A percentile compares a stretch with the other conserved stretches of the same genome.
Evolutionary conservation across 805 yeast genomes (phyloP).

Genomic region (Yamadazyma kitorensis): DNA sequence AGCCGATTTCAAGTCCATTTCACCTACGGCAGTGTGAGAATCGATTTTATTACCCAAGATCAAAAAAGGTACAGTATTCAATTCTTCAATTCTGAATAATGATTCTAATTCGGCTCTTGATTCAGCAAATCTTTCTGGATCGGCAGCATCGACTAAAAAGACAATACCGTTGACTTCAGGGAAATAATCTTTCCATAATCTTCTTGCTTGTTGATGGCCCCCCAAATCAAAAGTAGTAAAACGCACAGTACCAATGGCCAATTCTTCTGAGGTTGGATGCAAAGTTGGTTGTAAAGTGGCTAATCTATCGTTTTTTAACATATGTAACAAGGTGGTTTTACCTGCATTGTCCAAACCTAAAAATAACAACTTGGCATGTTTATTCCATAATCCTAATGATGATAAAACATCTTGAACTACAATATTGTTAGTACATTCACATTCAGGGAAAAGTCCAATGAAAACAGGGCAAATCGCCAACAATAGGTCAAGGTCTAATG

Average conservation of each 20-base stretch:
- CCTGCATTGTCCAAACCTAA: slow-evolving; percentile 49
- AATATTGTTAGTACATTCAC: neutral
- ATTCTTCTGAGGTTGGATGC: slow-evolving; percentile 98
- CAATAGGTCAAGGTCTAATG: neutral
- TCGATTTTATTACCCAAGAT: slow-evolving; percentile 97
- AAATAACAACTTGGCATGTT: slow-evolving; percentile 46
- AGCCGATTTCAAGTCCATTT: slow-evolving; percentile 88
- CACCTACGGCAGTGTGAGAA: slow-evolving; percentile 89
- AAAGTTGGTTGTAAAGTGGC: slow-evolving; percentile 97
- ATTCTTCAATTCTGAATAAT: slow-evolving; percentile 87
- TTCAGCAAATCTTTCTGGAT: slow-evolving; percentile 91
- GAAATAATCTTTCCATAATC: slow-evolving; percentile 99
- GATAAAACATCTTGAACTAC: slow-evolving; percentile 45
- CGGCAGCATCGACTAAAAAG: slow-evolving; percentile 95
- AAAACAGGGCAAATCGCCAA: neutral
- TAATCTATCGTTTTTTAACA: slow-evolving; percentile 83
- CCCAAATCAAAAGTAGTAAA: slow-evolving; percentile 98
- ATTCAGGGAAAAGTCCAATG: no score
- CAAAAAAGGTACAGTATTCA: slow-evolving; percentile 84
- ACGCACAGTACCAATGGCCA: slow-evolving; percentile 92
- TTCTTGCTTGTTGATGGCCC: slow-evolving; percentile 98
- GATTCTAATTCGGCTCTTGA: slow-evolving; percentile 94
- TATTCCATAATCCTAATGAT: slow-evolving; percentile 47
- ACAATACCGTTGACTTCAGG: slow-evolving; percentile 99
- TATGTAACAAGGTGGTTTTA: slow-evolving; percentile 45